Conservation (phyloP, 805 yeast genomes). For the Scheffersomyces spartinae region DNA sequence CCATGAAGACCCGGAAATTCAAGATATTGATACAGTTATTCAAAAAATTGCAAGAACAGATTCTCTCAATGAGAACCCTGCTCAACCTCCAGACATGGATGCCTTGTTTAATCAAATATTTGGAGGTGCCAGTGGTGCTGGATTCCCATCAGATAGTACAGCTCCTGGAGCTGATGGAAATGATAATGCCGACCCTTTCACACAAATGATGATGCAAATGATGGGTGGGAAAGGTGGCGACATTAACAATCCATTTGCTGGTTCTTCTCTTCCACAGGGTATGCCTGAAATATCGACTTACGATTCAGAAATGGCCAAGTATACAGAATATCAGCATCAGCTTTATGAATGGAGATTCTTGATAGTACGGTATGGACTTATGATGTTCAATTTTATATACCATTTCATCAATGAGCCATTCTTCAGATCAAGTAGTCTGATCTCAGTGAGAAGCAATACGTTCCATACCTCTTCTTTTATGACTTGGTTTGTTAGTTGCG, state of each 20-base stretch:
- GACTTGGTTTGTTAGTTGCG: conserved; percentile 17
- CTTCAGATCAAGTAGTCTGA: conserved; percentile 12
- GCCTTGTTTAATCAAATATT: conserved; percentile 21
- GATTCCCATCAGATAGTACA: not conserved
- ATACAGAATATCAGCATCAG: conserved; percentile 20
- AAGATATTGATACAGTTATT: conserved; percentile 19
- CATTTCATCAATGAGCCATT: conserved; percentile 13
- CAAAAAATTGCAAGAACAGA: not conserved
- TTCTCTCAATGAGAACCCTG: not conserved
- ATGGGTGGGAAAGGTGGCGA: conserved; percentile 5
- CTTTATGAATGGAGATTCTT: conserved; percentile 21
- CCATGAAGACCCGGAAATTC: conserved; percentile 28
- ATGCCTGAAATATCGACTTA: conserved; percentile 13
- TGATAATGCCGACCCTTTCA: conserved; percentile 13
- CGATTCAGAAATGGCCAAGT: conserved; percentile 16
- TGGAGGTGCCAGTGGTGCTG: conserved; percentile 5
- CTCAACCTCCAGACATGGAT: conserved; percentile 15
- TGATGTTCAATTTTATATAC: conserved; percentile 21
- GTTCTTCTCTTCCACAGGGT: conserved; percentile 2
- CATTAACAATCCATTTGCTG: conserved; percentile 3
- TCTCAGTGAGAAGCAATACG: conserved; percentile 11
- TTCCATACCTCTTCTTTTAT: conserved; percentile 11
- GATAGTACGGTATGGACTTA: conserved; percentile 15
- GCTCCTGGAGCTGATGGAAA: conserved; percentile 2
- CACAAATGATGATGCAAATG: conserved; percentile 25